Percentiles rank a stretch among this genome's conserved stretches.
Conservation (phyloP, 768 basidiomycete species). For the Psilocybe azurescens region DNA sequence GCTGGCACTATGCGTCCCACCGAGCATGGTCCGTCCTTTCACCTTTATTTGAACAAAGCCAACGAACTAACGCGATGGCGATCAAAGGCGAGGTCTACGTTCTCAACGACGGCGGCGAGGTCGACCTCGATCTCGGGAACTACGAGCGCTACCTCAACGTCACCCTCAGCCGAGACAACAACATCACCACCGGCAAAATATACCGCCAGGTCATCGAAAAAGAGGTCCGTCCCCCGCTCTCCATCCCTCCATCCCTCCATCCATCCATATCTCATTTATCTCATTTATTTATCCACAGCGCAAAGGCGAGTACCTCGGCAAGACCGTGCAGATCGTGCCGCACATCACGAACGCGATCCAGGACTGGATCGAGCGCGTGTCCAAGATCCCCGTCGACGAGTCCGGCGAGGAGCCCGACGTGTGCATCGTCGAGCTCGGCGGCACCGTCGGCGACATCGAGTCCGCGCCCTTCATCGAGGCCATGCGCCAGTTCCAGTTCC, state of each 20-base stretch:
- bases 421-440: constrained; percentile 98
- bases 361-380: constrained; percentile 97
- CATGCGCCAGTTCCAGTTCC: constrained; percentile 99
- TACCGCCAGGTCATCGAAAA: constrained; percentile 96
- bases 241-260: not conserved
- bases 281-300: constrained; percentile 48
- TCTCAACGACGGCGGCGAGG: constrained; percentile 97
- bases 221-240: constrained; percentile 69
- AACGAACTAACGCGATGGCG: too few species aligned
- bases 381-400: constrained; percentile 93
- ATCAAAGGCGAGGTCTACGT: constrained; percentile 90
- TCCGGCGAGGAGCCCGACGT: constrained; percentile 93
- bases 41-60: not conserved
- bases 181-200: constrained; percentile 98
- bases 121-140: constrained; percentile 96
- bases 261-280: not conserved
- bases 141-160: constrained; percentile 98
- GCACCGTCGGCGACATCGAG: constrained; percentile 98
- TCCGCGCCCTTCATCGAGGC: constrained; percentile 98
- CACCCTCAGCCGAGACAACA: constrained; percentile 93
- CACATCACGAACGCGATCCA: constrained; percentile 97
- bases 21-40: constrained; percentile 80
- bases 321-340: constrained; percentile 98
- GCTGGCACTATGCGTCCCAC: constrained; percentile 99
- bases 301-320: constrained; percentile 90